These are phyloP conservation scores for Plectosphaerella sp. DNA, from an alignment of 2,329 filamentous ascomycete genomes.

Conservation along the genomic window DNA sequence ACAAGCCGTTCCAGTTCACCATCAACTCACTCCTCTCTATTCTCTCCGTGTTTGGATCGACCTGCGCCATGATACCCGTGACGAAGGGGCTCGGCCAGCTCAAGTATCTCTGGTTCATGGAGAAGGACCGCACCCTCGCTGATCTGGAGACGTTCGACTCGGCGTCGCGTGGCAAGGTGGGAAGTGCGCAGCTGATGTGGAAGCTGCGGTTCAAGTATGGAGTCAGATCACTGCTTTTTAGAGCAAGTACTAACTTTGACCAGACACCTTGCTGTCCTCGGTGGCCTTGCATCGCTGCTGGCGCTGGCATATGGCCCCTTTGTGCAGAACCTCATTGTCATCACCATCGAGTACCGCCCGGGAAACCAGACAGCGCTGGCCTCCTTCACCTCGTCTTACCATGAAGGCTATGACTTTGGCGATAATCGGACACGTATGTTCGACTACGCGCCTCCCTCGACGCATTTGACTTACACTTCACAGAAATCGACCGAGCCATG, in stretches of 20 bases:
- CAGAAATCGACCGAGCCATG: conserved; percentile 1
- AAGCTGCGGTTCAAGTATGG: conserved; percentile 7
- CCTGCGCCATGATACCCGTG: conserved; percentile 9
- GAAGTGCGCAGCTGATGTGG: conserved; percentile 5
- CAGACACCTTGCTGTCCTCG: conserved; percentile 6
- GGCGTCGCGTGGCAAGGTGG: conserved; percentile 4
- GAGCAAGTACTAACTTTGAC: not conserved
- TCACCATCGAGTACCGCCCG: not conserved
- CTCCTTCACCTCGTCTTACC: not conserved
- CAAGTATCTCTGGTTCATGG: conserved; percentile 8
- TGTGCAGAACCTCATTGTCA: conserved; percentile 4
- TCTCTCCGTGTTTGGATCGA: conserved; percentile 4
- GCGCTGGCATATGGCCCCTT: conserved; percentile 8
- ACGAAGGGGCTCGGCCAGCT: conserved; percentile 5
- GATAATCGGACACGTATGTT: not conserved
- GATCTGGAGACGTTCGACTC: conserved; percentile 8
- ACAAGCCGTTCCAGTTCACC: conserved; percentile 2
- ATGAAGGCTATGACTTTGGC: not conserved
- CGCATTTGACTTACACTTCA: not conserved
- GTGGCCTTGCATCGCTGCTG: conserved; percentile 5
- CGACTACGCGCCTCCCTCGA: too few relatives aligned
- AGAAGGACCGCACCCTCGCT: conserved; percentile 5
- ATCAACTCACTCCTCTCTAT: conserved; percentile 6
- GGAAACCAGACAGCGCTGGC: not conserved
- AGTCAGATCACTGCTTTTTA: not conserved